Conservation (phyloP, 768 basidiomycete genomes). For the Lactarius sp. region DNA sequence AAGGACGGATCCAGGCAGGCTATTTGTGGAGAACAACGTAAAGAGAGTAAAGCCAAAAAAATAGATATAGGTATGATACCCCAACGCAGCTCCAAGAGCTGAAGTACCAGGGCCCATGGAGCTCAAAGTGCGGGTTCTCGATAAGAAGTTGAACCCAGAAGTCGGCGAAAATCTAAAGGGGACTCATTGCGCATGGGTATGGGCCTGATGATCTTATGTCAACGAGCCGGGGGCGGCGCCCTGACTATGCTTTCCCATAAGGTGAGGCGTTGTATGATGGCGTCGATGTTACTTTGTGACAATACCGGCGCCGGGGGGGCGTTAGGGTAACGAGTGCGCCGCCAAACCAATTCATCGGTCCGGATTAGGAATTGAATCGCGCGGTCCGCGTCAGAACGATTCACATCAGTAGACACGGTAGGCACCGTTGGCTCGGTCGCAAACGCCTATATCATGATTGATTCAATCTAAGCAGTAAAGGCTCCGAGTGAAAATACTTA, state of each 20-base stretch:
- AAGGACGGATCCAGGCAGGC: conserved; percentile 9
- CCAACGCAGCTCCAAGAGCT: not conserved
- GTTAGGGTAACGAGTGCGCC: conserved; percentile 21
- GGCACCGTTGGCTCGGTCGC: not conserved
- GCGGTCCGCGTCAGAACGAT: conserved; percentile 15
- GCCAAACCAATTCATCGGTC: conserved; percentile 26
- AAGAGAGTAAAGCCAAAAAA: not conserved
- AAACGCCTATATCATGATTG: conserved; percentile 14
- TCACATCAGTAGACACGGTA: not conserved
- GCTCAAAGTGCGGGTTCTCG: not conserved
- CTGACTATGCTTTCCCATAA: conserved; percentile 27
- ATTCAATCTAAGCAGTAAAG: not conserved
- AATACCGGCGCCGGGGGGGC: conserved; percentile 16
- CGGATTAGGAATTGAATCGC: conserved; percentile 21
- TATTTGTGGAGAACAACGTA: conserved; percentile 7
- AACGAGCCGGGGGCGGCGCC: conserved; percentile 15
- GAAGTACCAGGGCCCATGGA: not conserved
- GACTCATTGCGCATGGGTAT: not conserved
- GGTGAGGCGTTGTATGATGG: conserved; percentile 17
- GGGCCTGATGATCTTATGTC: not conserved
- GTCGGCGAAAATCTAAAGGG: not conserved
- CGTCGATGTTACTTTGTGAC: conserved; percentile 22
- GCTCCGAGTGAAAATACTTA: conserved; percentile 2
- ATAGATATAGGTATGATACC: not conserved
- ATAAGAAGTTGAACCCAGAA: not conserved